Conservation (phyloP, 495 filamentous ascomycete species). For the Neurospora terricola region DNA sequence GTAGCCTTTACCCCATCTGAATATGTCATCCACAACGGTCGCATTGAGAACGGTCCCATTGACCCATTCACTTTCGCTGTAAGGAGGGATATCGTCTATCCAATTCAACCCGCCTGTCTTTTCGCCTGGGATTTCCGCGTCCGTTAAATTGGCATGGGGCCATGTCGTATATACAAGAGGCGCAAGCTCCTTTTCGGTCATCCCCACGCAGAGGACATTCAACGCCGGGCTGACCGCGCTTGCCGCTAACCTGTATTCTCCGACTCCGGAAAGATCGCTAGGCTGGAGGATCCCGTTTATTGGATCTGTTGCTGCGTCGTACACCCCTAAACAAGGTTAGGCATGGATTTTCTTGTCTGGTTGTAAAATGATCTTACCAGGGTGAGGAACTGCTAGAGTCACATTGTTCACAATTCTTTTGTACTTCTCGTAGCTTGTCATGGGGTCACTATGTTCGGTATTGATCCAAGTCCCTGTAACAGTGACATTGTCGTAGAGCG, state of each 20-base stretch:
- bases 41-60: constrained; percentile 23
- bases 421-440: constrained; percentile 32
- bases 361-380: constrained; percentile 7
- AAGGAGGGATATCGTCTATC: constrained; percentile 16
- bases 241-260: constrained; percentile 53
- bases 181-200: constrained; percentile 44
- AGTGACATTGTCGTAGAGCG: constrained; percentile 57
- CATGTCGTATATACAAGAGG: constrained; percentile 54
- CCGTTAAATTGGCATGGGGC: constrained; percentile 33
- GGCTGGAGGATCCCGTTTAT: constrained; percentile 59
- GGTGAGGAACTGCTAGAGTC: constrained; percentile 64
- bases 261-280: constrained; percentile 50
- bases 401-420: constrained; percentile 57
- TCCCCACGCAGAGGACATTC: constrained; percentile 60
- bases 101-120: constrained; percentile 16
- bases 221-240: constrained; percentile 54
- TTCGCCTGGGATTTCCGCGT: constrained; percentile 13
- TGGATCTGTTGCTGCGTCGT: constrained; percentile 46
- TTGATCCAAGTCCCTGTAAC: constrained; percentile 52
- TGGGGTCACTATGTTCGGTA: constrained; percentile 34
- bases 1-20: constrained; percentile 47
- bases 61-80: constrained; percentile 22
- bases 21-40: constrained; percentile 59
- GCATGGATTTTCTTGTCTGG: background rate
- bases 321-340: constrained; percentile 34